Evolutionary conservation across 2,329 filamentous ascomycete species (phyloP), one percentile per base, ranked within the genome.

Genomic region (Blumeria hordei): DNA sequence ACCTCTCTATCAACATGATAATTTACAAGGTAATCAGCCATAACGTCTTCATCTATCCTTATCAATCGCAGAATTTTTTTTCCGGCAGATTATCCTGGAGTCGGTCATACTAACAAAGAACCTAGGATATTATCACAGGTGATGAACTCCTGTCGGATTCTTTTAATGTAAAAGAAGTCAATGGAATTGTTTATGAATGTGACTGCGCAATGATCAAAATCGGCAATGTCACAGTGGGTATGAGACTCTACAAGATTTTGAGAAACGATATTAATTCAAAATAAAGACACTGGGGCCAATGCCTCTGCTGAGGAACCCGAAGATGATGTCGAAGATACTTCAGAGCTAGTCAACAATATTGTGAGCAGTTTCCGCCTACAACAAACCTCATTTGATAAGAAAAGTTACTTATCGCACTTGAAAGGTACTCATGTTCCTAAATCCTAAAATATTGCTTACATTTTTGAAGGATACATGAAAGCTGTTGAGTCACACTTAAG

Each of bases 91-190:
- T 10, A 18, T 43, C 11, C 39, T 54, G 36, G 44, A 54, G 45
- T 55, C 32, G 33, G 43, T 6, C 51, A 14, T n/a, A 49, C 57
- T 43, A 57, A 37, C 10, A 49, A 14, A 43, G 8, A 44, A 35
- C n/a, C 8, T 41, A 98, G 92, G 92, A 98, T 69, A 72, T 92
- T 65, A 69, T 95, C 71, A 85, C 79, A 71, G 85, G 74, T 62
- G 90, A 95, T 74, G 92, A 98, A 83, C 78, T 98, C 70, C 81
- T 96, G 80, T 93, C 92, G 67, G 90, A 96, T 74, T 92, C 85
- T 63, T 95, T 83, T 74, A 75, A 88, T 64, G 70, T 93, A 68
- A 87, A 85, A 74, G 75, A 83, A 69, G 68, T 90, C 60, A 85
- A 88, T 69, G 80, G 78, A 62, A 74, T 85, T 63, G 80, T 84